These are phyloP conservation scores for Cerrena zonata DNA, from an alignment of 1,284 basidiomycete genomes.

Conservation along the genomic window DNA sequence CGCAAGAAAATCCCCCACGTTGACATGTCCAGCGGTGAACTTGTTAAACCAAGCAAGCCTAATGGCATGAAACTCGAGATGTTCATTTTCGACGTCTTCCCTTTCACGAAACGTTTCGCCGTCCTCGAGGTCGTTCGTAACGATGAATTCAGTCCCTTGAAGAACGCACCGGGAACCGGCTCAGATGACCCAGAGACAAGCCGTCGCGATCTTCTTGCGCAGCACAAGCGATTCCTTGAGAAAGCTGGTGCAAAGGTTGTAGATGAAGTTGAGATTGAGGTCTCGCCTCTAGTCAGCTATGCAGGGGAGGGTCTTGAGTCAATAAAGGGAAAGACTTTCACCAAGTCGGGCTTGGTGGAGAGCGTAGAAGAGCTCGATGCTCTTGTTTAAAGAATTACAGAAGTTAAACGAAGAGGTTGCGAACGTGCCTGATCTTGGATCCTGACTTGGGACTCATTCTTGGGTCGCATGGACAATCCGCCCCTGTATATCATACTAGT, in stretches of 20 bases:
- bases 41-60: conserved; percentile 78
- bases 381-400: conserved; percentile 29
- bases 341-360: conserved; percentile 50
- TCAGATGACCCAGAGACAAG: conserved; percentile 91
- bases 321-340: conserved; percentile 75
- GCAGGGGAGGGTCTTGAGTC: conserved; percentile 85
- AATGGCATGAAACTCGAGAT: conserved; percentile 99
- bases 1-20: conserved; percentile 93
- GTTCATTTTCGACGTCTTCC: conserved; percentile 99
- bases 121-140: conserved; percentile 85
- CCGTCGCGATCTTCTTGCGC: conserved; percentile 82
- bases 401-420: neutral
- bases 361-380: conserved; percentile 47
- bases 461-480: neutral
- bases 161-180: conserved; percentile 94
- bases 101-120: conserved; percentile 78
- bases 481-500: neutral
- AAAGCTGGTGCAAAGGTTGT: conserved; percentile 70
- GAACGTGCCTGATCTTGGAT: neutral
- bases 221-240: conserved; percentile 83
- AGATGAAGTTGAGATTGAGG: conserved; percentile 78
- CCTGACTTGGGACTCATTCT: neutral
- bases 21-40: conserved; percentile 58
- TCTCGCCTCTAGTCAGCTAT: conserved; percentile 85
- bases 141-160: conserved; percentile 94